Conservation (phyloP, 805 yeast species). For the Candida railenensis region DNA sequence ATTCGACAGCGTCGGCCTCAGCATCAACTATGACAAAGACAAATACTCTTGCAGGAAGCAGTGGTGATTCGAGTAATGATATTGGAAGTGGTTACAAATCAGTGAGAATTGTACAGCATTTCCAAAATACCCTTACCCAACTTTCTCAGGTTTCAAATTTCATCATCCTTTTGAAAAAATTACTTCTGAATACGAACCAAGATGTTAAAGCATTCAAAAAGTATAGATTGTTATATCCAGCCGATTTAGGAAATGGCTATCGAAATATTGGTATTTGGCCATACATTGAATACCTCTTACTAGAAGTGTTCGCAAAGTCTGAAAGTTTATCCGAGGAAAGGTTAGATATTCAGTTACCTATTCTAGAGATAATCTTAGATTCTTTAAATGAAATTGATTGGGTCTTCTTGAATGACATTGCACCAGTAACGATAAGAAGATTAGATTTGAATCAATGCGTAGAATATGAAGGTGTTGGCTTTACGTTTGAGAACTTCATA, state of each 20-base stretch:
- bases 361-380: constrained; percentile 51
- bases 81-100: constrained; percentile 5
- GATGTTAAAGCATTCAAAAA: constrained; percentile 23
- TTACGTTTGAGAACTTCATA: constrained; percentile 33
- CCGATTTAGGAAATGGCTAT: constrained; percentile 57
- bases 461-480: constrained; percentile 4
- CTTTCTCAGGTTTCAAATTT: constrained; percentile 58
- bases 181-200: constrained; percentile 31
- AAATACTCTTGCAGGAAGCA: neutral
- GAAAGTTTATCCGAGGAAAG: constrained; percentile 37
- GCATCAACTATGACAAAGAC: neutral
- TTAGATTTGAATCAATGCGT: constrained; percentile 10
- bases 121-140: constrained; percentile 44
- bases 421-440: constrained; percentile 43
- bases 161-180: constrained; percentile 46
- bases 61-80: neutral
- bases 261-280: constrained; percentile 73
- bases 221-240: constrained; percentile 55
- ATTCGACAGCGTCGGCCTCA: constrained; percentile 5
- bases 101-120: constrained; percentile 23
- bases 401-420: constrained; percentile 49
- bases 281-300: constrained; percentile 70
- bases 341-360: constrained; percentile 48
- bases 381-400: constrained; percentile 37
- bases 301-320: constrained; percentile 62